These are phyloP conservation scores for Aegilops bicornis DNA, from an alignment of 176 grass and related monocot genomes.

Conservation along the genomic window DNA sequence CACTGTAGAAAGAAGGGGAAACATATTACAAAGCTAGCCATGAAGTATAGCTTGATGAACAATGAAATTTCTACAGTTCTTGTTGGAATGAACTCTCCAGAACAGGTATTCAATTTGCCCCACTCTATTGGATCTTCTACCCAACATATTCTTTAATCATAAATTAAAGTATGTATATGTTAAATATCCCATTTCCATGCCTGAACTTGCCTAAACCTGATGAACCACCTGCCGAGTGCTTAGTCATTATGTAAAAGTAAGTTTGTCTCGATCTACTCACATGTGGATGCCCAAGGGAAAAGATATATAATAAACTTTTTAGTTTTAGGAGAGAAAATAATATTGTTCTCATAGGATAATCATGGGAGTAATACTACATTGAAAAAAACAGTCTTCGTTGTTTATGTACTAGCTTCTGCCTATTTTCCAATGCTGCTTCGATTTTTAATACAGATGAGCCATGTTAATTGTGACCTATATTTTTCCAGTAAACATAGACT, in stretches of 20 bases:
- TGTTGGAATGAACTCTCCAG: constrained; percentile 88
- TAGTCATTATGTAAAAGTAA: background rate
- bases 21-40: constrained; percentile 69
- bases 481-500: background rate
- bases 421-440: background rate
- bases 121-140: background rate
- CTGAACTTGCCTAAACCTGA: background rate
- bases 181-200: background rate
- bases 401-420: background rate
- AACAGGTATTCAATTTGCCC: constrained; percentile 49
- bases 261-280: background rate
- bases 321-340: background rate
- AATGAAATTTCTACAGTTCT: constrained; percentile 76
- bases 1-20: constrained; percentile 74
- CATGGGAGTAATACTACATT: background rate
- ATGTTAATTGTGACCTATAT: background rate
- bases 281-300: background rate
- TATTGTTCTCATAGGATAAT: background rate
- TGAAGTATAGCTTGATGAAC: constrained; percentile 90
- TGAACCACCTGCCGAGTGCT: background rate
- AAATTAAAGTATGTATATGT: background rate
- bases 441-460: background rate
- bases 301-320: background rate
- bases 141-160: background rate
- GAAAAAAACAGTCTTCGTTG: background rate